A percentile compares a stretch with the other conserved stretches of the same genome.
These are phyloP conservation scores for Endotrypanum monterogeii DNA, from an alignment of 208 protist species.

Conservation along the genomic window DNA sequence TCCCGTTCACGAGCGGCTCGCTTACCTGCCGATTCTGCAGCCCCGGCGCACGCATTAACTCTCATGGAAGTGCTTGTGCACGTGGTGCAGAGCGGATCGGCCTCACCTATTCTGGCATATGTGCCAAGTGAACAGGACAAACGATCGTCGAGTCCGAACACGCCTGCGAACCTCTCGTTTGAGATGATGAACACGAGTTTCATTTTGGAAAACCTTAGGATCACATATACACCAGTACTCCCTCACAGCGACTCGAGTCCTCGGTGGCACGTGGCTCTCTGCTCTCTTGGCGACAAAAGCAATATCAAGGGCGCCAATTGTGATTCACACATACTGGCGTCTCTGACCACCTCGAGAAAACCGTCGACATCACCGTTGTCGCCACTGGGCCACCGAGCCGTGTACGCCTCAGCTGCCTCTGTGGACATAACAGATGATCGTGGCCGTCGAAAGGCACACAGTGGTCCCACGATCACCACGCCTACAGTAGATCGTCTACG, in stretches of 20 bases:
- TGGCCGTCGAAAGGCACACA: background rate
- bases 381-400: background rate
- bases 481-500: background rate
- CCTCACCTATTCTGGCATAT: background rate
- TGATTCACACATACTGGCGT: background rate
- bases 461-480: background rate
- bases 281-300: background rate
- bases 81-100: background rate
- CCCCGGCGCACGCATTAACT: too few species aligned
- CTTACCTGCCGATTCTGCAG: background rate
- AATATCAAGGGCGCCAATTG: background rate
- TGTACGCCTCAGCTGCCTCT: background rate
- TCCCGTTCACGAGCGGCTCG: background rate
- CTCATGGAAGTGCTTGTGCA: conserved; percentile 24
- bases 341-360: background rate
- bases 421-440: conserved; percentile 2
- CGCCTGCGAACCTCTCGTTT: background rate
- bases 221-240: background rate
- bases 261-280: background rate
- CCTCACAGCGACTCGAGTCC: background rate
- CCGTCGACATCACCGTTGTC: background rate
- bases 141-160: background rate
- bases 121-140: background rate
- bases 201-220: background rate
- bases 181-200: background rate